Base-by-base conservation (phyloP, 768 basidiomycete species). In the Coprinopsis marcescibilis region DNA sequence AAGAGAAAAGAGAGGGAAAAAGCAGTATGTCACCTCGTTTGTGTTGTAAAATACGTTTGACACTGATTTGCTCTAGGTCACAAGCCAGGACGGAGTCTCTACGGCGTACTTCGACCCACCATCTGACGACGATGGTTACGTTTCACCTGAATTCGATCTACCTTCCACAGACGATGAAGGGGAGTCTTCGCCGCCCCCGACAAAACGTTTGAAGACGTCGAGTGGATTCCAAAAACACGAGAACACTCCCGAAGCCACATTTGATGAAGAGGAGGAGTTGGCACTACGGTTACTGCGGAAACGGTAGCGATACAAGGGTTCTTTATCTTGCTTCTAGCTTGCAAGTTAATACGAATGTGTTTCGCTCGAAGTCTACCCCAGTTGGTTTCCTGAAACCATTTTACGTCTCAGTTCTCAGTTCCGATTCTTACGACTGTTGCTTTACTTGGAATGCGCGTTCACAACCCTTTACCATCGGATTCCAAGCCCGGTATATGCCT, bases 1-100 rank as follows among this genome's bases (percentile, higher is more conserved):
- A 95, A 93, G 67, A 70, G 88, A 58, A 95, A 94, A 66, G 85
- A 90, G 46, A 73, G 77, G 29, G 86, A 89, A 58, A 70, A 65
- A 45, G 72, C 63, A 57, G 72, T 65, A 48, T 29, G 68, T 63
- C 45, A 55, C 27, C 25, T 51, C 5, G 46, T 14, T 26, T 56
- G 35, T 3, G n/a, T 36, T 15, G 14, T 43, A 21, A 23, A 11
- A 19, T 15, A 21, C 4, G 23, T n/a, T n/a, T n/a, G n/a, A n/a
- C 10, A 52, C 17, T 51, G 32, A 52, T 49, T 46, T 30, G 35
- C 49, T 54, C 39, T 58, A 67, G 55, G 51, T 56, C 51, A 66
- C 56, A 37, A 60, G 61, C 15, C 65, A 57, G 13, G 67, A 56
- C 13, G 67, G 43, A 11, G 50, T 30, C n/a, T 25, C 61, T 3